Base-by-base conservation (phyloP, 805 yeast species). In the Pichia eremophila region DNA sequence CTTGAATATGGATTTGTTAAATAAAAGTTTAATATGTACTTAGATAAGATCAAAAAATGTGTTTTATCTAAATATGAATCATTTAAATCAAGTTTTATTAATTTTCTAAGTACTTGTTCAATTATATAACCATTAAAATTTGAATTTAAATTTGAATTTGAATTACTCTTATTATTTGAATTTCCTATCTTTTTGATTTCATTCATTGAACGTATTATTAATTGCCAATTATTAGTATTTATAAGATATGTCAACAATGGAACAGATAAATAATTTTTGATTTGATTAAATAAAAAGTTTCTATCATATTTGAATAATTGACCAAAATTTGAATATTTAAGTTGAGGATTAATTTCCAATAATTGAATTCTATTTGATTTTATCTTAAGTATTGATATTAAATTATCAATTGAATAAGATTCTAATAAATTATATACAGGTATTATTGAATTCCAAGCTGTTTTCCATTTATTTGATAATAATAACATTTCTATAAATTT, bases 401-500 rank as follows among this genome's bases (percentile, higher is more conserved):
- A 14, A 12, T 36, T n/a, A 10, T 4, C 8, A n/a, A n/a, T 10
- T n/a, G 41, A 39, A 11, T 42, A 14, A n/a, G 25, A 25, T 2
- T 25, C 17, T 11, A 42, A 27, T 22, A 27, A 1, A 3, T 25
- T 34, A 8, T 25, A 25, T 22, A 25, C 28, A 6, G 11, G 25
- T 6, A 25, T 25, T 34, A 28, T 22, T 8, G 42, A 42, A 32
- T 39, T 37, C 41, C 49, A 51, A 11, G 45, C 42, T 17, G 32
- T 37, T 25, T 44, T 52, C 43, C 48, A 45, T 17, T 53, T 47
- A 10, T 47, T 37, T 3, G 44, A 46, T 8, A 40, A 19, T 22
- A 53, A 39, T 31, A 49, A 53, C 32, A 51, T 51, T 41, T 32
- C 54, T n/a, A 63, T 44, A 2, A 62, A 46, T 2, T 54, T 49